phyloP scores from a whole-genome alignment of 108 stramenopile genomes.

The Aurantiochytrium sp. region DNA sequence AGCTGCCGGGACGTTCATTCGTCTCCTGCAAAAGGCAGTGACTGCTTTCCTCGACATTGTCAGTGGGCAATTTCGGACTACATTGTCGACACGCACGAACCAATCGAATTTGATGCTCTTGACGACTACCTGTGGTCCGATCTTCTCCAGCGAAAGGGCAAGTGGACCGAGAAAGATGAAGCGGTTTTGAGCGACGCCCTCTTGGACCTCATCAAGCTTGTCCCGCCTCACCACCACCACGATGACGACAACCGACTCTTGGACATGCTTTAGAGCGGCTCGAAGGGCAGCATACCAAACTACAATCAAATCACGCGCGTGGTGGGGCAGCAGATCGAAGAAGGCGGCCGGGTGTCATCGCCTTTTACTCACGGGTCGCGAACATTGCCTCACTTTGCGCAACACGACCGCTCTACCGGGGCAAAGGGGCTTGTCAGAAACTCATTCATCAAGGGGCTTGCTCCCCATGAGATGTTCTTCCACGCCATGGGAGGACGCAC shows the following conservation, averaged over 20 bases:
- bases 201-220: neutral
- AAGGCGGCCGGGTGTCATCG: neutral
- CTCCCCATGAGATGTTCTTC: neutral
- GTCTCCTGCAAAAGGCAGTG: neutral
- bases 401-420: neutral
- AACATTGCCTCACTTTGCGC: neutral
- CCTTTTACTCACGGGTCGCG: neutral
- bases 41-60: neutral
- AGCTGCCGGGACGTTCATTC: neutral
- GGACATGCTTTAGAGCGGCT: neutral
- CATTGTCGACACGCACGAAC: neutral
- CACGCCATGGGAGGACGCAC: neutral
- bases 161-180: neutral
- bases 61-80: neutral
- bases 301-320: neutral
- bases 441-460: neutral
- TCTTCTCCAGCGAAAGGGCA: neutral
- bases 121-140: neutral
- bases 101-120: neutral
- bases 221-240: neutral
- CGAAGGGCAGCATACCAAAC: neutral
- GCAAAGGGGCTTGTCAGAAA: neutral
- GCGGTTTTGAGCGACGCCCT: neutral
- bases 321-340: neutral
- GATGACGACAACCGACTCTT: neutral